A percentile compares a stretch with the other conserved stretches of the same genome.
phyloP scores from a whole-genome alignment of 768 basidiomycete species.

The Podaxis sp. region DNA sequence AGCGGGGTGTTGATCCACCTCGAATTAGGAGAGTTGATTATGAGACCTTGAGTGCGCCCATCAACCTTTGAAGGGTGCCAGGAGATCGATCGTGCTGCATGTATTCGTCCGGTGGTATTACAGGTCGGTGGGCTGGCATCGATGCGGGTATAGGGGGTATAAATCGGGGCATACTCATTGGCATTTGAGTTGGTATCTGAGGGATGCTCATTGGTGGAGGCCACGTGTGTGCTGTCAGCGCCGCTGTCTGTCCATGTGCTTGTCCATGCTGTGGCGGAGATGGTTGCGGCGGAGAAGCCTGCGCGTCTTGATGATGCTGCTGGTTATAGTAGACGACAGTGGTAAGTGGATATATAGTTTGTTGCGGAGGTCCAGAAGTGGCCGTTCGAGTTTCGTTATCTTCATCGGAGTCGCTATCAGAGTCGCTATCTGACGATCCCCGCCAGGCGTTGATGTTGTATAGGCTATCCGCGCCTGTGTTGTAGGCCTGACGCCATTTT shows the following conservation, averaged over 20 bases:
- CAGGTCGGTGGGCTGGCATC: background rate
- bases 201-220: background rate
- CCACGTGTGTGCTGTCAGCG: background rate
- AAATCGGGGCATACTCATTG: background rate
- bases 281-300: background rate
- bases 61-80: background rate
- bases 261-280: background rate
- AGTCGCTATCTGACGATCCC: background rate
- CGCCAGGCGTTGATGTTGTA: background rate
- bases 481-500: background rate
- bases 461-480: background rate
- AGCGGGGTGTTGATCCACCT: too few relatives aligned
- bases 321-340: background rate
- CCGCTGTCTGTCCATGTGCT: too few relatives aligned
- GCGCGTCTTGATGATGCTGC: background rate
- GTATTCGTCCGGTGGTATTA: slow-evolving; percentile 4
- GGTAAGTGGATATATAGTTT: background rate
- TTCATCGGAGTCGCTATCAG: background rate
- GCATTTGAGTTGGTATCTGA: background rate
- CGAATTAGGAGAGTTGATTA: background rate
- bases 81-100: background rate
- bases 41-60: slow-evolving; percentile 1
- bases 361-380: background rate
- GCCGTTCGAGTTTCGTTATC: background rate
- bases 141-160: background rate